Evolutionary conservation across 2,329 filamentous ascomycete species (phyloP).

Genomic region (Aspergillus pseudoterreus): DNA sequence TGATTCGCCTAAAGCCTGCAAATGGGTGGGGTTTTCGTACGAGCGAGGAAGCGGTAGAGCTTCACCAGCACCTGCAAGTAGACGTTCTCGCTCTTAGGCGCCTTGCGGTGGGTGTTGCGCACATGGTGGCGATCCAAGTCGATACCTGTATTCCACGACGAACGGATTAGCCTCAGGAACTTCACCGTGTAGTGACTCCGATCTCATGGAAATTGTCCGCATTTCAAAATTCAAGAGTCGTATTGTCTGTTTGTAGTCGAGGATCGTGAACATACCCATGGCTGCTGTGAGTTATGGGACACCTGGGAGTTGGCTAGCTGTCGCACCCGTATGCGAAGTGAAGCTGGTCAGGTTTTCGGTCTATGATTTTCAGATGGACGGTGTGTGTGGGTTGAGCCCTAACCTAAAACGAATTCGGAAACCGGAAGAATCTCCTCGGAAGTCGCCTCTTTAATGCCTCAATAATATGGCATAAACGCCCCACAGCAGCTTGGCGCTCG

Average conservation of each 20-base stretch:
- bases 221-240: background rate
- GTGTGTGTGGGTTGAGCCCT: slow-evolving; percentile 46
- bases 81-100: slow-evolving; percentile 96
- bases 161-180: slow-evolving; percentile 9
- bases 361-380: slow-evolving; percentile 37
- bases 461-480: background rate
- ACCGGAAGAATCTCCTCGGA: slow-evolving; percentile 4
- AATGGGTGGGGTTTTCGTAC: slow-evolving; percentile 49
- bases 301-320: slow-evolving; percentile 39
- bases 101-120: slow-evolving; percentile 74
- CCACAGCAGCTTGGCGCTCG: background rate
- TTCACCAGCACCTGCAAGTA: slow-evolving; percentile 97
- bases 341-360: slow-evolving; percentile 35
- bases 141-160: slow-evolving; percentile 41
- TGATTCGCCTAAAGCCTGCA: slow-evolving; percentile 3
- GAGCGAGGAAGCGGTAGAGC: slow-evolving; percentile 94
- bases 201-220: background rate
- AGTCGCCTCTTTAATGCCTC: background rate
- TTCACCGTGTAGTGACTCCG: background rate
- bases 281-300: slow-evolving; percentile 40
- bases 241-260: background rate
- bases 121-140: slow-evolving; percentile 62
- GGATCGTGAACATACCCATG: slow-evolving; percentile 37
- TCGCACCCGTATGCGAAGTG: slow-evolving; percentile 37
- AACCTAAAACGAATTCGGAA: slow-evolving; percentile 31